Percentiles rank a stretch among this genome's conserved stretches.
Conservation (phyloP, 2,329 filamentous ascomycete species). For the Fusarium drepaniforme region DNA sequence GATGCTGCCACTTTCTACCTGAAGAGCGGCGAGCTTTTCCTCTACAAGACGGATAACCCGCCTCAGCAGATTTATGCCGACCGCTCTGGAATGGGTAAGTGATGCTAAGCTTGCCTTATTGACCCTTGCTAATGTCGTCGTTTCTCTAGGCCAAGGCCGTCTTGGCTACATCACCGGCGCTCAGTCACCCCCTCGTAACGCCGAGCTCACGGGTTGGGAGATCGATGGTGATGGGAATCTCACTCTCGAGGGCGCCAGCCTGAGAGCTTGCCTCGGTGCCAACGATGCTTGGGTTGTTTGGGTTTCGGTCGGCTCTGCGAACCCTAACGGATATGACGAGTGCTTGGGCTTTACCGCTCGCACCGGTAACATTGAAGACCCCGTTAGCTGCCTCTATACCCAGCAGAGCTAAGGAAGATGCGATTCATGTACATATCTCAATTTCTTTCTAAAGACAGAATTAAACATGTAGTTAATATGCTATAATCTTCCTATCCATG, state of each 20-base stretch:
- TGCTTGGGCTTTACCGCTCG: constrained; percentile 51
- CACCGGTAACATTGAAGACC: background rate
- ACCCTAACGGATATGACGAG: constrained; percentile 51
- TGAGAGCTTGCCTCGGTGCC: constrained; percentile 64
- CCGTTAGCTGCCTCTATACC: background rate
- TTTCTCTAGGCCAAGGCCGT: constrained; percentile 65
- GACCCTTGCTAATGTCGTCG: constrained; percentile 46
- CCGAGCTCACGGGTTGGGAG: constrained; percentile 61
- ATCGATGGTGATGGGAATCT: constrained; percentile 58
- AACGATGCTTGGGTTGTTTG: constrained; percentile 57
- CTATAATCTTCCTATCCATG: background rate
- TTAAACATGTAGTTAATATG: too few relatives aligned
- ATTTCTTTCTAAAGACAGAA: too few relatives aligned
- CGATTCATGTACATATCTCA: too few relatives aligned
- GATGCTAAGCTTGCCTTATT: background rate
- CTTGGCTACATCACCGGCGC: constrained; percentile 64
- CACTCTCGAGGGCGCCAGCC: constrained; percentile 56
- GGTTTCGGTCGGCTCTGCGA: constrained; percentile 45
- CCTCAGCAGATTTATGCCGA: constrained; percentile 66
- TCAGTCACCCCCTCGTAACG: constrained; percentile 52
- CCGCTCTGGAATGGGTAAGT: constrained; percentile 69
- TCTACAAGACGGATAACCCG: constrained; percentile 57
- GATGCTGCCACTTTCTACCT: constrained; percentile 61
- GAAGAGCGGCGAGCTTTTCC: constrained; percentile 58
- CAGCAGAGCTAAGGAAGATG: background rate